phyloP scores from a whole-genome alignment of 202 grass and related monocot genomes.

The Panicum hallii region DNA sequence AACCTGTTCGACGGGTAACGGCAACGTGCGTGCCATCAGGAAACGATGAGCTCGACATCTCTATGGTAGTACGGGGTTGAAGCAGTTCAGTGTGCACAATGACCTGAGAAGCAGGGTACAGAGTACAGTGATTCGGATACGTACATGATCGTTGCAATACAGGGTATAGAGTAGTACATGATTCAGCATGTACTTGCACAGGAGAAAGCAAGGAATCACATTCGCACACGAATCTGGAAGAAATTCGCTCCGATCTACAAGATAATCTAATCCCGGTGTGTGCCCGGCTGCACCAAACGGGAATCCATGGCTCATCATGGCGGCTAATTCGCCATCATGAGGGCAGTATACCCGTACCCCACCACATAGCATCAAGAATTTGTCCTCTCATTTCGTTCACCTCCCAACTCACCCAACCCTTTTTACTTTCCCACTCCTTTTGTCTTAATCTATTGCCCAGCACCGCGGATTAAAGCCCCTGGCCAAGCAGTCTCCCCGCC shows the following conservation, averaged over 20 bases:
- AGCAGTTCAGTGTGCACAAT: background rate
- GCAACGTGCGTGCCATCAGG: background rate
- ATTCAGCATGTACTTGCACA: background rate
- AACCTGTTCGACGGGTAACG: background rate
- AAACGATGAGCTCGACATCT: background rate
- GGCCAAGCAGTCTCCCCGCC: constrained; percentile 31
- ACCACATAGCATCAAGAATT: constrained; percentile 42
- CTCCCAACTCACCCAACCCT: constrained; percentile 29
- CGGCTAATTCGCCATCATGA: constrained; percentile 46
- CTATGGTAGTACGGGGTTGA: too few relatives aligned
- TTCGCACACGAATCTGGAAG: constrained; percentile 18
- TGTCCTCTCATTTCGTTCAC: constrained; percentile 31
- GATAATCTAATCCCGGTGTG: constrained; percentile 40
- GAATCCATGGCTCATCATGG: constrained; percentile 43
- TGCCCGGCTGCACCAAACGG: constrained; percentile 37
- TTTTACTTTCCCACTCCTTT: constrained; percentile 41
- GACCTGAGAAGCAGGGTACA: background rate
- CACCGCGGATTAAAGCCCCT: constrained; percentile 27
- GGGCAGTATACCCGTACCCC: background rate
- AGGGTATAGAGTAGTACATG: background rate
- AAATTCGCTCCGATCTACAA: constrained; percentile 24
- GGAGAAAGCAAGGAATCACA: background rate
- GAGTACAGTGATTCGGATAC: too few relatives aligned
- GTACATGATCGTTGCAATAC: background rate
- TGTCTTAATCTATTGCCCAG: constrained; percentile 49